Evolutionary conservation across 768 basidiomycete species (phyloP), one percentile per base, ranked within the genome.

Genomic region (Suillus spraguei): DNA sequence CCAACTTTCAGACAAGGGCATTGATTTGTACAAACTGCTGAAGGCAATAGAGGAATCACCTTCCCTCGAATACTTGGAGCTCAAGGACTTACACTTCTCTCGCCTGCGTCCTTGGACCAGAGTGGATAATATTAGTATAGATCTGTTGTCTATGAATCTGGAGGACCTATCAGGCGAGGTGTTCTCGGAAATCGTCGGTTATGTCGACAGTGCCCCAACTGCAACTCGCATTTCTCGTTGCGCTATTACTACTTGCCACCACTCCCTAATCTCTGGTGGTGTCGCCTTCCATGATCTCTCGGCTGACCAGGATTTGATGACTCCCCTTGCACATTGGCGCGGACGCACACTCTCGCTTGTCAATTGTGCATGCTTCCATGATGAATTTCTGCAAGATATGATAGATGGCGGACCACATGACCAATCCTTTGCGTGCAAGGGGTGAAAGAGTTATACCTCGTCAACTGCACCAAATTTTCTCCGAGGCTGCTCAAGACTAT

Each of bases 101-200:
- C 36, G 60, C 53, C 41, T 36, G 35, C 60, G 60, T 14, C 60
- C 49, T 38, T 61, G 60, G 60, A 61, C 60, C 22, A 35, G 20
- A 35, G 20, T 24, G 38, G 33, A 24, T 35, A 10, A 36, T 38
- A 54, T 60, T 24, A 50, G 33, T 22, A 33, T 53, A 35, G 50
- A 60, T 1, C 17, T 60, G 13, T 16, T 46, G 17, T 60, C 36
- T 35, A 50, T 60, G 46, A 36, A n/a, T 24, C 35, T 60, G 41
- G 60, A 54, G 49, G 46, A 36, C 50, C 49, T 60, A 41, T 36
- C 47, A 11, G 60, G 60, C 22, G 50, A 61, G 14, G 60, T 14
- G 20, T 16, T 61, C 10, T 33, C 47, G 8, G 60, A 61, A 36
- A 61, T 61, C n/a, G 41, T 61, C 36, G 39, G 46, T 36, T 49